phyloP scores from a whole-genome alignment of 2,329 filamentous ascomycete species.

The Phaeoacremonium minimum region DNA sequence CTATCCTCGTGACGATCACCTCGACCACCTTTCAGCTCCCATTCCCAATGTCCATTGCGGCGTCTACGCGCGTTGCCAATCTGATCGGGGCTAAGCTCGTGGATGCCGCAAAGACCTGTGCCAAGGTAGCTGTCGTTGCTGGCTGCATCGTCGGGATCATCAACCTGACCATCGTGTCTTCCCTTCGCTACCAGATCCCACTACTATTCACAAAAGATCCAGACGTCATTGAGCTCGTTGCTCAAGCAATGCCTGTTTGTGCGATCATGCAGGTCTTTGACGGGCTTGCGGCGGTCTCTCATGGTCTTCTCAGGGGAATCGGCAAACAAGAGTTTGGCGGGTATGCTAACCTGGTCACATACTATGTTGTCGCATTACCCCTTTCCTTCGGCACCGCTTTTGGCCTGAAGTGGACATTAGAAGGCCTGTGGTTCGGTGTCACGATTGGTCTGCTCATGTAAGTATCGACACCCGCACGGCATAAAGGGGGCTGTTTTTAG shows the following conservation, averaged over 20 bases:
- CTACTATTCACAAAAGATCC: slow-evolving; percentile 72
- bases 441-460: slow-evolving; percentile 65
- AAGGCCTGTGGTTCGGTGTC: slow-evolving; percentile 78
- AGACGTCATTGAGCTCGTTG: slow-evolving; percentile 65
- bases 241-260: slow-evolving; percentile 70
- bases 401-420: slow-evolving; percentile 69
- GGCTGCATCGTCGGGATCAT: slow-evolving; percentile 70
- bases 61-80: slow-evolving; percentile 85
- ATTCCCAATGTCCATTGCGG: slow-evolving; percentile 85
- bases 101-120: slow-evolving; percentile 73
- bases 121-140: slow-evolving; percentile 68
- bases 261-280: slow-evolving; percentile 91
- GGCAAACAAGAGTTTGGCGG: slow-evolving; percentile 87
- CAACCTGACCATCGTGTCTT: slow-evolving; percentile 68
- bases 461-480: slow-evolving; percentile 20
- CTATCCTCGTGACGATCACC: slow-evolving; percentile 73
- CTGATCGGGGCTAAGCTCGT: slow-evolving; percentile 83
- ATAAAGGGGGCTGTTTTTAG: not conserved
- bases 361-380: slow-evolving; percentile 83
- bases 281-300: slow-evolving; percentile 71
- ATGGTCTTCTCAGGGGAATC: slow-evolving; percentile 80
- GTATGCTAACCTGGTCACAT: slow-evolving; percentile 80
- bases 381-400: slow-evolving; percentile 78
- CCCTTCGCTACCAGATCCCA: slow-evolving; percentile 69
- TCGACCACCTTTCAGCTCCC: slow-evolving; percentile 86